Conservation (phyloP, 164 flowering plant genomes). For the Piper betle region DNA sequence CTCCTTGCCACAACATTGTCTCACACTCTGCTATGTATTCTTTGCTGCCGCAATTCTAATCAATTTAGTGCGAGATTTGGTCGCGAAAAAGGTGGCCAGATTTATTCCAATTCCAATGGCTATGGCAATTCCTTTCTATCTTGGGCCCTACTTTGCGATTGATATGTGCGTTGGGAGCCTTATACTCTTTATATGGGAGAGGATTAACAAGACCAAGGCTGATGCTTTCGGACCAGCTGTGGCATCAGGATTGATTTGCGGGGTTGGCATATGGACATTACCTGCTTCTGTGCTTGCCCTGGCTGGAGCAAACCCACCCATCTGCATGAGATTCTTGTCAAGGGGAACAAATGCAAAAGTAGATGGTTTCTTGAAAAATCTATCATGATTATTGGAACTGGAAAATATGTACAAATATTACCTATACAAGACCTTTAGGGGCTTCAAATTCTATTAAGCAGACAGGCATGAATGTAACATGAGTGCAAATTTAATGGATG, state of each 20-base stretch:
- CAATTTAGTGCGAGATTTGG: slow-evolving; percentile 19
- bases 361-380: slow-evolving; percentile 19
- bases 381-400: background rate
- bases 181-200: slow-evolving; percentile 36
- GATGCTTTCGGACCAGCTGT: slow-evolving; percentile 42
- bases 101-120: slow-evolving; percentile 54
- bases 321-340: slow-evolving; percentile 46
- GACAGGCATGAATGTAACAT: background rate
- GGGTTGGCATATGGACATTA: slow-evolving; percentile 47
- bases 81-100: slow-evolving; percentile 19
- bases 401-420: too few species aligned
- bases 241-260: slow-evolving; percentile 52
- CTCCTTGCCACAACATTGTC: slow-evolving; percentile 39
- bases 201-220: slow-evolving; percentile 32
- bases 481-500: too few species aligned
- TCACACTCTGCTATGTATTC: slow-evolving; percentile 30
- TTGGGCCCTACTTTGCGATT: slow-evolving; percentile 39
- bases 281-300: slow-evolving; percentile 40
- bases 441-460: background rate
- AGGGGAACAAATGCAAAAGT: slow-evolving; percentile 21
- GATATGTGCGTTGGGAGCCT: slow-evolving; percentile 53
- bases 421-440: background rate
- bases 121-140: slow-evolving; percentile 52
- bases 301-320: slow-evolving; percentile 33
- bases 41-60: slow-evolving; percentile 31